Evolutionary conservation across 345 rosid species (phyloP).

Genomic region (Hevea brasiliensis): DNA sequence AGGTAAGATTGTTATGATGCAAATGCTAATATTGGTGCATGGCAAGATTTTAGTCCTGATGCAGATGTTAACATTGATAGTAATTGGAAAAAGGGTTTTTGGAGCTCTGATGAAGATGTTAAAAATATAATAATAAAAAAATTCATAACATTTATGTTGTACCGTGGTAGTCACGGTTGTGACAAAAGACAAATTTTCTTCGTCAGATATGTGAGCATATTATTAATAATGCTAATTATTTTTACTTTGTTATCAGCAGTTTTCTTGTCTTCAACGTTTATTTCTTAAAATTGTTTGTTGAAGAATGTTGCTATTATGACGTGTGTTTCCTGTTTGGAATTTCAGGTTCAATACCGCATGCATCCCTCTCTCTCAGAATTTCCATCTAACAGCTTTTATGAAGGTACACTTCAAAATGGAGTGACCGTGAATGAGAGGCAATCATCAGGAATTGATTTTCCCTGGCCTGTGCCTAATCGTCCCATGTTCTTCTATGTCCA

Average conservation of each 20-base stretch:
- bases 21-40: background rate
- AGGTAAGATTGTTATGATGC: background rate
- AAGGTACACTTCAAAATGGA: slow-evolving; percentile 98
- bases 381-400: slow-evolving; percentile 98
- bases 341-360: slow-evolving; percentile 98
- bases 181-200: background rate
- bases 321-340: slow-evolving; percentile 18
- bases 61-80: background rate
- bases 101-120: background rate
- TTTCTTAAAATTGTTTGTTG: slow-evolving; percentile 3
- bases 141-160: background rate
- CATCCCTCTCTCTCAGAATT: slow-evolving; percentile 97
- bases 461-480: slow-evolving; percentile 98
- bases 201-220: background rate
- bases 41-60: background rate
- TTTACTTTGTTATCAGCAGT: background rate
- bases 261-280: background rate
- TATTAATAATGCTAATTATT: background rate
- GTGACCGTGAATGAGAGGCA: slow-evolving; percentile 96
- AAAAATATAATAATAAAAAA: background rate
- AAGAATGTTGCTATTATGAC: slow-evolving; percentile 8
- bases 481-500: slow-evolving; percentile 99
- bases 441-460: slow-evolving; percentile 94
- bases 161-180: background rate
- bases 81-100: too few species aligned